phyloP scores from a whole-genome alignment of 1,284 basidiomycete genomes.

The Apiotrichum domesticum region DNA sequence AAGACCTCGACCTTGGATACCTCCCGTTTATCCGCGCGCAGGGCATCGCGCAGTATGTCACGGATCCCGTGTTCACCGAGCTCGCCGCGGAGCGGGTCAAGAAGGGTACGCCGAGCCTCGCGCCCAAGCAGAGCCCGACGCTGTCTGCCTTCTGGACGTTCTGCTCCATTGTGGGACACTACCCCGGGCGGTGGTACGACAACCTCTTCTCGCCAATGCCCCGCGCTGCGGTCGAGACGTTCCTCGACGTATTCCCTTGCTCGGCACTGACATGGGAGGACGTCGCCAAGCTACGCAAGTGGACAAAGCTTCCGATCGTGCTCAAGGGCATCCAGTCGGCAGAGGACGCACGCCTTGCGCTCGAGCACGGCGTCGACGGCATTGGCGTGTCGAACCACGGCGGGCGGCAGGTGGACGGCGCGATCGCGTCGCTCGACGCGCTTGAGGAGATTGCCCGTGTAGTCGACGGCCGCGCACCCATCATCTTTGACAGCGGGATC shows the following conservation, averaged over 20 bases:
- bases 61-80: slow-evolving; percentile 11
- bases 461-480: slow-evolving; percentile 49
- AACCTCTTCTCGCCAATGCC: slow-evolving; percentile 5
- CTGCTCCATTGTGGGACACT: slow-evolving; percentile 6
- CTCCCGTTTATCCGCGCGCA: slow-evolving; percentile 9
- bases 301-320: slow-evolving; percentile 49
- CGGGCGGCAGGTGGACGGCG: slow-evolving; percentile 74
- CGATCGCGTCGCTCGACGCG: slow-evolving; percentile 63
- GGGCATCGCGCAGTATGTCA: slow-evolving; percentile 15
- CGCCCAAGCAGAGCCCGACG: slow-evolving; percentile 2
- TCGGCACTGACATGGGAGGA: slow-evolving; percentile 8
- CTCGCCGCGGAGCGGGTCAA: slow-evolving; percentile 7
- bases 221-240: slow-evolving; percentile 11
- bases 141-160: slow-evolving; percentile 3
- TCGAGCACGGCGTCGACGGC: slow-evolving; percentile 61
- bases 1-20: slow-evolving; percentile 12
- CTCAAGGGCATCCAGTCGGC: slow-evolving; percentile 60
- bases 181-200: slow-evolving; percentile 4
- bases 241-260: slow-evolving; percentile 16
- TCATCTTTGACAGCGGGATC: slow-evolving; percentile 74
- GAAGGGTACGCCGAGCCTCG: neutral
- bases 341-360: slow-evolving; percentile 63
- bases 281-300: slow-evolving; percentile 5
- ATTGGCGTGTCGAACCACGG: slow-evolving; percentile 79
- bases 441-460: slow-evolving; percentile 51